phyloP scores from a whole-genome alignment of 257 asterid genomes.

The Solanum piurae region DNA sequence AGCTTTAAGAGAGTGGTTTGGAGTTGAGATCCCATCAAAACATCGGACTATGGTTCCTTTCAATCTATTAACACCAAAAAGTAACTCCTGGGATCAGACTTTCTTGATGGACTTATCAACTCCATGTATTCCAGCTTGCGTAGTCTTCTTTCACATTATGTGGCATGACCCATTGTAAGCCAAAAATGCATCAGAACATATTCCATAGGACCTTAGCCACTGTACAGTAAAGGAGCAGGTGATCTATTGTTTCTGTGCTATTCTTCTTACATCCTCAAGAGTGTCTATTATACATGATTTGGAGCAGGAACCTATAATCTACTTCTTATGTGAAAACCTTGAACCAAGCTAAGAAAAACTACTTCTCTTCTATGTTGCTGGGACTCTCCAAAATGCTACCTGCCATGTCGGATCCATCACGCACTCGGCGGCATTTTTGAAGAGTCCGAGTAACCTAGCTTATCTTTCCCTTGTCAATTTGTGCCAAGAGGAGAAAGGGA shows the following conservation, averaged over 20 bases:
- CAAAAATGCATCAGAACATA: neutral
- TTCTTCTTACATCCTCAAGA: neutral
- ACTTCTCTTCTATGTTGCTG: neutral
- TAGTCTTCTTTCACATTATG: neutral
- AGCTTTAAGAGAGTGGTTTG: neutral
- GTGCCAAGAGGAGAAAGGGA: neutral
- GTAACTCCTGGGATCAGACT: neutral
- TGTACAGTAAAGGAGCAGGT: neutral
- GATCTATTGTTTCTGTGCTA: neutral
- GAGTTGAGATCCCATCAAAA: neutral
- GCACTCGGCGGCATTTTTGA: neutral
- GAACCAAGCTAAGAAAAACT: neutral
- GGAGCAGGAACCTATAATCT: neutral
- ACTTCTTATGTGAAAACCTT: neutral
- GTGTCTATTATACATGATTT: neutral
- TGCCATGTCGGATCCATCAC: neutral
- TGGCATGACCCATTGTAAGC: neutral
- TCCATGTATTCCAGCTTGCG: neutral
- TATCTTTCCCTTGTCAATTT: neutral
- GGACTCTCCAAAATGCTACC: neutral
- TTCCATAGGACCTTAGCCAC: neutral
- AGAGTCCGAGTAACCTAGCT: neutral
- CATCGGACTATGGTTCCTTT: neutral
- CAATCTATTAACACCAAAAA: neutral
- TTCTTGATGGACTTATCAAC: neutral